Conservation (phyloP, 2,329 filamentous ascomycete genomes). For the Colletotrichum costaricense region DNA sequence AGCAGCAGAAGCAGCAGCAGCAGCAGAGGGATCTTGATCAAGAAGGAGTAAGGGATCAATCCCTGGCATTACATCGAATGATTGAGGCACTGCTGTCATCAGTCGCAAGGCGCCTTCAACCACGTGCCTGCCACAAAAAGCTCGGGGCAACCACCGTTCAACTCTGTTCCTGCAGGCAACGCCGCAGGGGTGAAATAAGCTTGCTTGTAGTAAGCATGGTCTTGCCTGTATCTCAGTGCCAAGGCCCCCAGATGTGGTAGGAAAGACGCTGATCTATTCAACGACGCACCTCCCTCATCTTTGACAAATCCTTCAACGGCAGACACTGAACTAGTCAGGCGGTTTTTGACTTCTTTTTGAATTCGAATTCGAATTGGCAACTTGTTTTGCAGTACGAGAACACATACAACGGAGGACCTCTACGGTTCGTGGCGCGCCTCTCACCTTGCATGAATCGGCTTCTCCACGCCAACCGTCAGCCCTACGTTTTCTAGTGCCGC, state of each 20-base stretch:
- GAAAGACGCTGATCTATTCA: background rate
- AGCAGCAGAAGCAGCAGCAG: too few relatives aligned
- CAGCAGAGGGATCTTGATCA: background rate
- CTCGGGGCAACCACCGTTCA: background rate
- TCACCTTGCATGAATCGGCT: conserved; percentile 1
- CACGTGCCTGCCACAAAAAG: background rate
- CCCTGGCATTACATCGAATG: background rate
- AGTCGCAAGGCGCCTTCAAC: background rate
- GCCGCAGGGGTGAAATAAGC: conserved; percentile 6
- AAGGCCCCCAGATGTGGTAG: background rate
- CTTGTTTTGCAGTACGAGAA: background rate
- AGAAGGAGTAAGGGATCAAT: background rate
- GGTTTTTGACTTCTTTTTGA: background rate
- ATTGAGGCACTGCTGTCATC: background rate
- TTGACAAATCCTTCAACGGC: too few relatives aligned
- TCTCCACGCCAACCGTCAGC: conserved; percentile 7
- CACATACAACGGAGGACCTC: background rate
- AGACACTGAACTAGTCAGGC: background rate
- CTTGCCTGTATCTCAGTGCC: background rate
- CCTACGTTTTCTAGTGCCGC: conserved; percentile 6
- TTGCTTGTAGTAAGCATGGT: conserved; percentile 7
- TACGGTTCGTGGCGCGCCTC: background rate
- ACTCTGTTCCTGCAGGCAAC: background rate
- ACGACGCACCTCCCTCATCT: background rate
- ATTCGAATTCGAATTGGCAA: background rate